Conservation (phyloP, 1,284 basidiomycete species). For the Sporisorium graminicola region DNA sequence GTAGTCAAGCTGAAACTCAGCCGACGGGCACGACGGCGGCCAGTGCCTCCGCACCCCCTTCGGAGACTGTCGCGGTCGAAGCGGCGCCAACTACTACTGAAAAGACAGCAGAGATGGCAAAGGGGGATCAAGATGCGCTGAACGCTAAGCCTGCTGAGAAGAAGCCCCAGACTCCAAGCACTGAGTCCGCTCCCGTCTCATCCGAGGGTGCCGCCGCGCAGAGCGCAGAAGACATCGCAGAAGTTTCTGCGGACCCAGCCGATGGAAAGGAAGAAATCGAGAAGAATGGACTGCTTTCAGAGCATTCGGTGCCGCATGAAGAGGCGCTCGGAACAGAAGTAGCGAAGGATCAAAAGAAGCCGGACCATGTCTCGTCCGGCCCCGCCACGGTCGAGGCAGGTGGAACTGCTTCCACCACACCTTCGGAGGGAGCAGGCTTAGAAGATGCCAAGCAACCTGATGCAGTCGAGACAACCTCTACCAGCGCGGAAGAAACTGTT, state of each 20-base stretch:
- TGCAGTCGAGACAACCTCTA: background rate
- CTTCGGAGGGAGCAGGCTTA: background rate
- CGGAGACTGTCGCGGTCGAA: background rate
- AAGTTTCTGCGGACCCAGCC: no score
- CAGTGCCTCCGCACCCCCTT: constrained; percentile 2
- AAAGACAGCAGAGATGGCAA: background rate
- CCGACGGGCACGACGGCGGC: background rate
- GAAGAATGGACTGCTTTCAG: no score
- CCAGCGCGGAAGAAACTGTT: background rate
- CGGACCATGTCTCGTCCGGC: background rate
- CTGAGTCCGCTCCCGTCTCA: background rate
- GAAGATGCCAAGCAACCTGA: background rate
- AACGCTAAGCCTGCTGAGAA: background rate
- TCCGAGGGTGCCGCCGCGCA: background rate
- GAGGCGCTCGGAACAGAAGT: background rate
- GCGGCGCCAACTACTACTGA: constrained; percentile 2
- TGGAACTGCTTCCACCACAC: background rate
- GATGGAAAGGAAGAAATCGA: background rate
- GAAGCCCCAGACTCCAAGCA: background rate
- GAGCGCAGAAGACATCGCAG: background rate
- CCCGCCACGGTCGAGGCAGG: background rate
- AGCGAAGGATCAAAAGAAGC: background rate
- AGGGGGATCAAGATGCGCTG: background rate
- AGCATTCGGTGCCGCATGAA: background rate
- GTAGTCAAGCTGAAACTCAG: constrained; percentile 6